These are phyloP conservation scores for Ephemerocybe angulata DNA, from an alignment of 768 basidiomycete genomes.

Conservation along the genomic window DNA sequence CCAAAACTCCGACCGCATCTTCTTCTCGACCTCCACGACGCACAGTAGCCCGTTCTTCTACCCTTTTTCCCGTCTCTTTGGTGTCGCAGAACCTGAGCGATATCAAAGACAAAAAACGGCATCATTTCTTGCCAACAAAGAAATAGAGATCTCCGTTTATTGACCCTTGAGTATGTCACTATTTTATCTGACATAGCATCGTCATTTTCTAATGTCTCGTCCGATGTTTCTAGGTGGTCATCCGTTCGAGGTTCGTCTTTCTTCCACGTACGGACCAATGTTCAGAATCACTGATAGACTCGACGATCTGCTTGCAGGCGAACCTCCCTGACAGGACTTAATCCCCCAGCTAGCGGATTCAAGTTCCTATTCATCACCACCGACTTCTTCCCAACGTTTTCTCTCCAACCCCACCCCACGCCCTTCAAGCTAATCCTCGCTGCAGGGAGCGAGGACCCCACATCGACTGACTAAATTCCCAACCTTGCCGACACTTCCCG, in stretches of 20 bases:
- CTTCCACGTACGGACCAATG: conserved; percentile 2
- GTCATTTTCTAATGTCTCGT: conserved; percentile 18
- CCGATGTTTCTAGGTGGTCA: conserved; percentile 57
- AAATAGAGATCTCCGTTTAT: conserved; percentile 76
- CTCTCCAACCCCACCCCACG: conserved; percentile 20
- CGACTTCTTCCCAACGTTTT: conserved; percentile 9
- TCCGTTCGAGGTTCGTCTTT: conserved; percentile 59
- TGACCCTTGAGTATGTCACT: conserved; percentile 68
- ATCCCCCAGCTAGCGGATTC: conserved; percentile 7
- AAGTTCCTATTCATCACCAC: conserved; percentile 4
- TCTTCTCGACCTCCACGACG: neutral
- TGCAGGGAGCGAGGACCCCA: conserved; percentile 66
- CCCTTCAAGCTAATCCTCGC: conserved; percentile 64
- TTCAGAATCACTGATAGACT: conserved; percentile 16
- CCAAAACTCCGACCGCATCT: conserved; percentile 1
- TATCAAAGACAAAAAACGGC: conserved; percentile 23
- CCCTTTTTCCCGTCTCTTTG: neutral
- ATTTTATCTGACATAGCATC: conserved; percentile 14
- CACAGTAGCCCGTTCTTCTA: neutral
- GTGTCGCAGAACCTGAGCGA: conserved; percentile 11
- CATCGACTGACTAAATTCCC: conserved; percentile 51
- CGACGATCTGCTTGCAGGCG: conserved; percentile 42
- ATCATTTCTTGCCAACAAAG: conserved; percentile 75
- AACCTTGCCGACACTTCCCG: conserved; percentile 57
- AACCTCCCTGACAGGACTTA: conserved; percentile 69